Base-by-base conservation (phyloP, 345 rosid genomes). In the Pugionium dolabratum region DNA sequence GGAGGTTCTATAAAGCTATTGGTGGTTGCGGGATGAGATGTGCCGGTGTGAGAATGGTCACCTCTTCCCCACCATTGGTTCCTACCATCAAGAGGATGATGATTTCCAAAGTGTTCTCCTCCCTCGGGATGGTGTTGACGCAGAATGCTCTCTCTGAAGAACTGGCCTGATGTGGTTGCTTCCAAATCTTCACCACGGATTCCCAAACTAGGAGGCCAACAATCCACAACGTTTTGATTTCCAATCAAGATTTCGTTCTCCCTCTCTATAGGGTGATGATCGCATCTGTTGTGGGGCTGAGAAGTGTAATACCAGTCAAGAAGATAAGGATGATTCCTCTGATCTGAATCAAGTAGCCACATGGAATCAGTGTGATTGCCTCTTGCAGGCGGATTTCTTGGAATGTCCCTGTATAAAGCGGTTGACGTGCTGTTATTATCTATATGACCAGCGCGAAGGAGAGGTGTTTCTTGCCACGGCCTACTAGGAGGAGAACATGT, bases 261-360 rank as follows among this genome's bases (percentile, higher is more conserved):
- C 76, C 78, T 42, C 31, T 72, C 79, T 54, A 72, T 2, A 3
- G 66, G 54, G 57, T 49, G 53, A 32, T 57, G 54, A 30, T 71
- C 36, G 31, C 71, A 39, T 56, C 70, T 54, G 62, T 79, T 11
- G 58, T 77, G 82, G 57, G 80, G 66, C 32, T 64, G 85, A 42
- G 86, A 77, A 26, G 81, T 80, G 57, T 91, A 95, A 70, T 84
- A 95, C 94, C 95, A 87, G 78, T 91, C 97, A 25, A 95, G 97
- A 53, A 91, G 86, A 74, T 89, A 87, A 1, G 90, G 95, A 53
- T 89, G 90, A 66, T 78, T 87, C 79, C 71, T 83, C 62, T 81
- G 94, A 57, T 89, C 87, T 50, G 80, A 76, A 57, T 85, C 96
- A 57, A 84, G 56, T 51, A 81, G 81, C 94, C 90, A 85, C 69